Conservation (phyloP, 257 asterid species). For the Solanum paucissectum region DNA sequence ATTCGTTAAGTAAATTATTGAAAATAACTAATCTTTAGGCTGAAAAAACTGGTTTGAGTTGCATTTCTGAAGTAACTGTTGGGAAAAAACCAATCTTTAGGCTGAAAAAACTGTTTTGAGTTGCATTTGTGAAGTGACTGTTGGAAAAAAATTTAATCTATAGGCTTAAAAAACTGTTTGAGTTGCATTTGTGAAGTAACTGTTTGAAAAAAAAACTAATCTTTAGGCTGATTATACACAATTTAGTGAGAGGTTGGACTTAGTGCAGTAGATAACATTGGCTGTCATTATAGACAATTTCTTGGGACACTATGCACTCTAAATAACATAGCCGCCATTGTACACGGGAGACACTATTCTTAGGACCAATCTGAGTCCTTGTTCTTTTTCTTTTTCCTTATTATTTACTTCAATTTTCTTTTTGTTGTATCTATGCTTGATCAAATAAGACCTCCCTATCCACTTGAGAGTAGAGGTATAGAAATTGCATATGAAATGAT, state of each 20-base stretch:
- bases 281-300: neutral
- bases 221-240: neutral
- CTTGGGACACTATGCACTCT: neutral
- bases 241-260: neutral
- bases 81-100: neutral
- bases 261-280: neutral
- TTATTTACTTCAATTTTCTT: neutral
- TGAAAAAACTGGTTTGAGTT: neutral
- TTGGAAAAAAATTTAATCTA: neutral
- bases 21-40: neutral
- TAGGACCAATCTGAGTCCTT: neutral
- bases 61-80: neutral
- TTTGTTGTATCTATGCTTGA: neutral
- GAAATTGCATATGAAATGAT: neutral
- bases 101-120: neutral
- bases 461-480: neutral
- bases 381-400: neutral
- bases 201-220: neutral
- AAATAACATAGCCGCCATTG: neutral
- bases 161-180: neutral
- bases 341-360: neutral
- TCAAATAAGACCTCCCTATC: neutral
- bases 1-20: neutral
- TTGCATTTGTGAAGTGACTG: neutral
- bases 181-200: neutral